Evolutionary conservation across 257 asterid genomes (phyloP).

Genomic region (Solanum infundibuliforme): DNA sequence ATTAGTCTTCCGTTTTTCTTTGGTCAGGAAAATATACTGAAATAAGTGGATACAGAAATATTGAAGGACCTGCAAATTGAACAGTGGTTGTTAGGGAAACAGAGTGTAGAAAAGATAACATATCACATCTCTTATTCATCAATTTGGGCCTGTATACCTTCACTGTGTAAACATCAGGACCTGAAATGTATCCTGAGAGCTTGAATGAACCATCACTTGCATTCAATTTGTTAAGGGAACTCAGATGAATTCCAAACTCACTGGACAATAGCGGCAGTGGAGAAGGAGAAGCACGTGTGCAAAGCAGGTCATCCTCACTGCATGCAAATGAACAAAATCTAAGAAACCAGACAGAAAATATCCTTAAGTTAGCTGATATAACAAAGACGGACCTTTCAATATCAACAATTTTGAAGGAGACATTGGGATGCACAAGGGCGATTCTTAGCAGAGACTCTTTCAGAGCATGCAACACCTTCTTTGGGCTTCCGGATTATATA

Average conservation of each 20-base stretch:
- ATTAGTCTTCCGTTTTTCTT: neutral
- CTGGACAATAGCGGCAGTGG: conserved; percentile 52
- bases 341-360: conserved; percentile 2
- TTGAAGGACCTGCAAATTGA: conserved; percentile 72
- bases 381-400: conserved; percentile 52
- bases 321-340: conserved; percentile 18
- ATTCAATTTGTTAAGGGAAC: conserved; percentile 34
- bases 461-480: conserved; percentile 64
- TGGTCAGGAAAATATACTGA: neutral
- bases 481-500: conserved; percentile 40
- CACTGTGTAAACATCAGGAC: conserved; percentile 42
- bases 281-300: conserved; percentile 50
- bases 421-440: conserved; percentile 61
- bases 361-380: conserved; percentile 9
- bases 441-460: conserved; percentile 63
- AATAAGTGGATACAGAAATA: conserved; percentile 70
- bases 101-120: neutral
- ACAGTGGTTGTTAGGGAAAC: conserved; percentile 20
- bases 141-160: neutral
- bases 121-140: neutral
- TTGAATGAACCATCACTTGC: conserved; percentile 41
- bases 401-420: conserved; percentile 66
- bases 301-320: conserved; percentile 67
- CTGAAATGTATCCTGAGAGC: conserved; percentile 78
- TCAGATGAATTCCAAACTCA: conserved; percentile 58